Evolutionary conservation across 1,139 yeast species (phyloP), one percentile per base, ranked within the genome.

Genomic region (Geotrichum aggregatum): DNA sequence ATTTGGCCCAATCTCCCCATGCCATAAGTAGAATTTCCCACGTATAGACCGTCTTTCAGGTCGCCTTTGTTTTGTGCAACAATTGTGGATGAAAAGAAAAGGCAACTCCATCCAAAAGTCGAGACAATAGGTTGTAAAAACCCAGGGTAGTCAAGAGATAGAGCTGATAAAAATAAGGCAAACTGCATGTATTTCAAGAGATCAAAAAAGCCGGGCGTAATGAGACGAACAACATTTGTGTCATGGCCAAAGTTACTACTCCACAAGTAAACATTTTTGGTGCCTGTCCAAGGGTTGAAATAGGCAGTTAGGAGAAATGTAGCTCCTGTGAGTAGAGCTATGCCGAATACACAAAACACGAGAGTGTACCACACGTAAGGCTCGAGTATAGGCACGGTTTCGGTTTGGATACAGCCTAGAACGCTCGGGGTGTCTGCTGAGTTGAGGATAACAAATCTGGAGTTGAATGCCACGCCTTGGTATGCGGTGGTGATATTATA

Each of bases 161-260:
- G 68, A 3, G 81, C 82, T 2, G 78, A 81, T 52, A 78, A 70
- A 61, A 82, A 79, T 40, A 80, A 72, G 1, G 82, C 78, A 66
- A 78, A 82, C 63, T 83, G 87, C 35, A 80, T 63, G 62, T 80
- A 80, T 33, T 73, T 65, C 1, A 81, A 61, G 46, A 78, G 73
- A 36, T 79, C 78, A 3, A 74, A 70, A 13, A 75, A 72, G 6
- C 79, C 75, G 0, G 88, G 85, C 47, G 81, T 83, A 52, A 80
- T 64, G 52, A 82, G 82, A 47, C 77, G 73, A 47, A 83, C 67
- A 35, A 83, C 72, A 21, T 80, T 75, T 28, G 73, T 78, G 62
- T 82, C 82, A 62, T 84, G 81, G 52, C 82, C 79, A 30, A 81
- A 77, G 10, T 86, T 80, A 5, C 85, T 83, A 35, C 73, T 70